phyloP scores from a whole-genome alignment of 805 yeast genomes.

The Candida methanosorbosa region DNA sequence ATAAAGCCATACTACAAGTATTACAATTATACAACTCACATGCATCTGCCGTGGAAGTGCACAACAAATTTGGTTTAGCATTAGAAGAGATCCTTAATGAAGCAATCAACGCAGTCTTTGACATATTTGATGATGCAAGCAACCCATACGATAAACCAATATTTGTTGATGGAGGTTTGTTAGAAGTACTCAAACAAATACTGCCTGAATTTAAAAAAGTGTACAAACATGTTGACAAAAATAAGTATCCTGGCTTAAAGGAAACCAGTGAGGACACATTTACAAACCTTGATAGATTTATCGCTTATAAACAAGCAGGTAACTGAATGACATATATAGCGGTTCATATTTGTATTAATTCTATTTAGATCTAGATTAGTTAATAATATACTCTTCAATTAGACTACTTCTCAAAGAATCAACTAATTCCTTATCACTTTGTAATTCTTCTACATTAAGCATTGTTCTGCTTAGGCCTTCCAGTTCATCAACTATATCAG shows the following conservation, averaged over 20 bases:
- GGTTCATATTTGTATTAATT: too few species aligned
- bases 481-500: too few species aligned
- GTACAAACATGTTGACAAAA: constrained; percentile 61
- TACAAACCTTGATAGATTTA: constrained; percentile 62
- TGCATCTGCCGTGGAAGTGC: constrained; percentile 11
- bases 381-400: too few species aligned
- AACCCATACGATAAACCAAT: constrained; percentile 61
- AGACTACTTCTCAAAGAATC: too few species aligned
- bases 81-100: constrained; percentile 35
- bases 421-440: too few species aligned
- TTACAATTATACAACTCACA: constrained; percentile 7
- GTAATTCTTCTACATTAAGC: too few species aligned
- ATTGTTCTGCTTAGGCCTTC: too few species aligned
- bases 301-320: constrained; percentile 64
- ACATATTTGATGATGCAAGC: constrained; percentile 67
- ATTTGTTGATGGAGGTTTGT: constrained; percentile 48
- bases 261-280: constrained; percentile 58
- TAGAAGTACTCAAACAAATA: constrained; percentile 31
- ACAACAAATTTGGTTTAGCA: constrained; percentile 13
- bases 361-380: too few species aligned
- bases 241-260: constrained; percentile 48
- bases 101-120: constrained; percentile 59
- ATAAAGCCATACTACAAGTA: constrained; percentile 13
- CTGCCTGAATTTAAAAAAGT: constrained; percentile 40
- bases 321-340: constrained; percentile 32